Evolutionary conservation across 176 grass and related monocot species (phyloP).

Genomic region (Poa pratensis): DNA sequence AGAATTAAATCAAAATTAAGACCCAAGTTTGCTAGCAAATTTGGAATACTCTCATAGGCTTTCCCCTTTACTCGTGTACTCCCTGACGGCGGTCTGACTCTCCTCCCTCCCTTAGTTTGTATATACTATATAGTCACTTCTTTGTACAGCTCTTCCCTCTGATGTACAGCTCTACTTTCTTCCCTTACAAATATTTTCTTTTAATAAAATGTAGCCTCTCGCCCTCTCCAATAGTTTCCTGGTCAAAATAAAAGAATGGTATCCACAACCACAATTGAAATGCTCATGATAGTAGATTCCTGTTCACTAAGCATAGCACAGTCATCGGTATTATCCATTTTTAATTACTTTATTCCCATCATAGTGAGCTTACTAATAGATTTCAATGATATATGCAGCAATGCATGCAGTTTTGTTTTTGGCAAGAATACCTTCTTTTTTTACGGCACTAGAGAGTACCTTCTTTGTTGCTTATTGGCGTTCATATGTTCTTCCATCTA

Average conservation of each 20-base stretch:
- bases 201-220: too few relatives aligned
- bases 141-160: too few relatives aligned
- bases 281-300: background rate
- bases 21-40: background rate
- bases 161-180: too few relatives aligned
- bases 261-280: background rate
- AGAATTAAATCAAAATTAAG: slow-evolving; percentile 8
- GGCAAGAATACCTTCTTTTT: background rate
- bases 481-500: background rate
- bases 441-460: background rate
- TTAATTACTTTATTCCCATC: background rate
- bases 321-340: background rate
- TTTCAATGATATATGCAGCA: too few relatives aligned
- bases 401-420: too few relatives aligned
- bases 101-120: too few relatives aligned
- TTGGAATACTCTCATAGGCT: too few relatives aligned
- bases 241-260: background rate
- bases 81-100: too few relatives aligned
- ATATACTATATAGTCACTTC: too few relatives aligned
- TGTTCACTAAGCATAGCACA: background rate
- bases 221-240: too few relatives aligned
- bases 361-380: background rate
- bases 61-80: too few relatives aligned
- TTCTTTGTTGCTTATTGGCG: background rate
- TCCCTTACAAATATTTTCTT: too few relatives aligned